Conservation (phyloP, 108 stramenopile species). For the Nitzschia sp. region DNA sequence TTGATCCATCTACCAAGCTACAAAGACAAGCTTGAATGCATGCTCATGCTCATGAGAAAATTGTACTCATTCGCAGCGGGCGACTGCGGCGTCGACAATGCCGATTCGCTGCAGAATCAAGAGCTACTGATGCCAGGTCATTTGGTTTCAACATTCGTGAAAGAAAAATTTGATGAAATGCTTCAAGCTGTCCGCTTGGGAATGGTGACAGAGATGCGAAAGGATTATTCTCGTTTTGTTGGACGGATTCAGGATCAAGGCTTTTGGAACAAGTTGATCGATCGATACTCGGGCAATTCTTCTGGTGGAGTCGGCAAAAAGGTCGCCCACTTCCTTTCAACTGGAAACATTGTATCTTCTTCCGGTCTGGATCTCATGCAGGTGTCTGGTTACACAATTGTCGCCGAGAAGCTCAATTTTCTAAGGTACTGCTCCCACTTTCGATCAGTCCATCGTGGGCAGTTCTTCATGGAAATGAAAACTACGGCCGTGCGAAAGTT, state of each 20-base stretch:
- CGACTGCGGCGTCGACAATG: slow-evolving; percentile 93
- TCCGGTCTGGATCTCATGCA: slow-evolving; percentile 98
- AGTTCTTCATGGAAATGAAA: slow-evolving; percentile 99
- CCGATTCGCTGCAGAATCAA: slow-evolving; percentile 95
- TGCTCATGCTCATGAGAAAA: slow-evolving; percentile 89
- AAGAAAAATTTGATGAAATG: slow-evolving; percentile 94
- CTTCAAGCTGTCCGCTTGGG: slow-evolving; percentile 70
- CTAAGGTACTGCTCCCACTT: slow-evolving; percentile 96
- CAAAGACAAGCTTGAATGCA: slow-evolving; percentile 90
- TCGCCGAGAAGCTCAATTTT: slow-evolving; percentile 97
- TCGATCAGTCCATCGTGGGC: slow-evolving; percentile 97
- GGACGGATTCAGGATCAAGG: slow-evolving; percentile 46
- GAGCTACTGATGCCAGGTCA: slow-evolving; percentile 95
- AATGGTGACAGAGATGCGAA: slow-evolving; percentile 67
- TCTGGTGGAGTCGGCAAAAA: slow-evolving; percentile 88
- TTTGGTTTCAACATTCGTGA: slow-evolving; percentile 85
- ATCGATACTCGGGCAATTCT: slow-evolving; percentile 66
- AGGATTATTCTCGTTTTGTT: slow-evolving; percentile 48
- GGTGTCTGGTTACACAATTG: slow-evolving; percentile 96
- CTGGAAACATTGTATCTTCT: slow-evolving; percentile 93
- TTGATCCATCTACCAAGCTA: slow-evolving; percentile 84
- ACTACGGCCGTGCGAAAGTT: slow-evolving; percentile 98
- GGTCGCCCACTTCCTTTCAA: slow-evolving; percentile 91
- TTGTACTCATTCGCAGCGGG: slow-evolving; percentile 95
- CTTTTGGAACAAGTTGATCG: slow-evolving; percentile 72